Conservation (phyloP, 2,329 filamentous ascomycete species). For the Plenodomus lindquistii region DNA sequence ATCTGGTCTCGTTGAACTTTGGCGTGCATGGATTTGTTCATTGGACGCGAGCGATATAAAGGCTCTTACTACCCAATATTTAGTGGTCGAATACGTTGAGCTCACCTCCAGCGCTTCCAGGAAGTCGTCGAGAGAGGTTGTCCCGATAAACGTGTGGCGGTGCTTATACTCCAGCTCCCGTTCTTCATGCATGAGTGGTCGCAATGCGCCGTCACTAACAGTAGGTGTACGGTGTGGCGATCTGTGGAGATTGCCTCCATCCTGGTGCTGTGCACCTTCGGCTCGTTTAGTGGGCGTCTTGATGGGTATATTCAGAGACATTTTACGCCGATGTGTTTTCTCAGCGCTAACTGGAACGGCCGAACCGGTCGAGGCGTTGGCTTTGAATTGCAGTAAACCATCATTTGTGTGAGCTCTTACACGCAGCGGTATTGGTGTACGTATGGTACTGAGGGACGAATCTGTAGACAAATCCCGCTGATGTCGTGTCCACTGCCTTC, state of each 20-base stretch:
- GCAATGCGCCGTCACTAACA: background rate
- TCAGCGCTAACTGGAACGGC: background rate
- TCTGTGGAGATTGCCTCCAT: background rate
- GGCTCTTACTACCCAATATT: slow-evolving; percentile 16
- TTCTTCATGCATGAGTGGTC: slow-evolving; percentile 9
- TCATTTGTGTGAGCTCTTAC: slow-evolving; percentile 9
- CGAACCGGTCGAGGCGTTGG: slow-evolving; percentile 1
- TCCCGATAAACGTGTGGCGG: slow-evolving; percentile 38
- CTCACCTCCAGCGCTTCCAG: slow-evolving; percentile 25
- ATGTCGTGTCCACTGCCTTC: slow-evolving; percentile 1
- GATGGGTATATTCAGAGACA: slow-evolving; percentile 18
- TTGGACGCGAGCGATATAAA: slow-evolving; percentile 23
- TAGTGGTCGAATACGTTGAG: slow-evolving; percentile 9
- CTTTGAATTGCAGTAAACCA: slow-evolving; percentile 13
- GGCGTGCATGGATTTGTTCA: slow-evolving; percentile 30
- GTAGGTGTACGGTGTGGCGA: background rate
- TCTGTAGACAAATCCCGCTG: background rate
- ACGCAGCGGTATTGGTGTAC: slow-evolving; percentile 2
- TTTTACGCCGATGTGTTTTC: slow-evolving; percentile 9
- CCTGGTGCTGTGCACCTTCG: background rate
- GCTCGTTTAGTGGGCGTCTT: background rate
- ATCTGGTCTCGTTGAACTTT: slow-evolving; percentile 11
- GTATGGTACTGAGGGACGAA: background rate
- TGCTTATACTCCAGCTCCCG: slow-evolving; percentile 33
- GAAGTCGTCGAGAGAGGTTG: slow-evolving; percentile 31